Evolutionary conservation across 1,284 basidiomycete genomes (phyloP), one percentile per base, ranked within the genome.

Genomic region (Psilocybe mexicana): DNA sequence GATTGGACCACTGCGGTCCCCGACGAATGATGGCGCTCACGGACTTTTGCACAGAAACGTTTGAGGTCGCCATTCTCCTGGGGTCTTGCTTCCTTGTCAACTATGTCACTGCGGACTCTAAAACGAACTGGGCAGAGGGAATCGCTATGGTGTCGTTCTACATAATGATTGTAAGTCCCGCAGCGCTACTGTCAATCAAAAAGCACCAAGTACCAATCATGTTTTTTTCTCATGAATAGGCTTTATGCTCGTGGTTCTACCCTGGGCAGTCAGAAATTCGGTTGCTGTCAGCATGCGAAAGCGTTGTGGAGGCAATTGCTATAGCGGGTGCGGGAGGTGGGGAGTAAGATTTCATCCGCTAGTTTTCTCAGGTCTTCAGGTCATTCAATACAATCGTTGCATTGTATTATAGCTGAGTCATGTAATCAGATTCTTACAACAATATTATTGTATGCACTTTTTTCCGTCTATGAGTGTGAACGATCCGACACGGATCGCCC

Each of bases 61-160:
- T 84, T 64, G 86, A 88, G 66, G 81, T 88, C 1, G 79, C 81
- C 1, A 66, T 85, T 26, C 69, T 87, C 24, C 70, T 89, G 12
- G 83, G 80, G 0, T 76, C 84, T 0, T 85, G 83, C 65, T 88
- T 89, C 75, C 73, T 89, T 43, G 87, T 88, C 45, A 90, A 87
- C 71, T 87, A 87, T 66, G 82, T 88, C 45, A 88, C 86, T 1
- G 81, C 83, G 0, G 86, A 88, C 67, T 75, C 83, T 6, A 87
- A 87, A 71, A 88, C 86, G 0, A 88, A 88, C 66, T 87, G 85
- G 84, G 81, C 79, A 2, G 82, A 87, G 73, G 85, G 86, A 1
- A 69, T 79, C 47, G 79, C 83, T 42, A 79, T 88, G 79, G 73
- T 88, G 33, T 65, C 80, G 1, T 86, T 87, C 69, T 88, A 88